phyloP scores from a whole-genome alignment of 2,329 filamentous ascomycete genomes.

The Scolecobasidium constrictum region DNA sequence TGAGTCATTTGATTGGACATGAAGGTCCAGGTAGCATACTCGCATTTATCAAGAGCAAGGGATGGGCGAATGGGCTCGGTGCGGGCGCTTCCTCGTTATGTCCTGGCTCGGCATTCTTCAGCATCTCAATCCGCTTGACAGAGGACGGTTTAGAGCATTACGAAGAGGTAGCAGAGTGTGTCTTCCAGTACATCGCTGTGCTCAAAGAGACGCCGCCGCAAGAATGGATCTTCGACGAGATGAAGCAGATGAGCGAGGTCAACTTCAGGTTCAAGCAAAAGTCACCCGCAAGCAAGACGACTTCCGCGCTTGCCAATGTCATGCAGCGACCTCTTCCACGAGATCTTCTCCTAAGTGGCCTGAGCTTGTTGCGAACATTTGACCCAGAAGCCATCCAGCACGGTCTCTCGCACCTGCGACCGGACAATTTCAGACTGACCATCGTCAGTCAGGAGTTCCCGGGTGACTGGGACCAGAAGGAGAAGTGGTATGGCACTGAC shows the following conservation, averaged over 20 bases:
- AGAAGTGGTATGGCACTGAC: slow-evolving; percentile 97
- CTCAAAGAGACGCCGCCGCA: slow-evolving; percentile 70
- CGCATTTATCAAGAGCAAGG: slow-evolving; percentile 79
- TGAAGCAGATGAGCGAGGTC: slow-evolving; percentile 80
- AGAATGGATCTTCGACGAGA: slow-evolving; percentile 89
- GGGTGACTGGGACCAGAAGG: slow-evolving; percentile 74
- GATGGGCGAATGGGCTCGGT: slow-evolving; percentile 76
- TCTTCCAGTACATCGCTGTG: slow-evolving; percentile 88
- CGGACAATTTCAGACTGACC: slow-evolving; percentile 81
- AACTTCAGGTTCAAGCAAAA: slow-evolving; percentile 95
- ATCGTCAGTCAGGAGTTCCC: slow-evolving; percentile 77
- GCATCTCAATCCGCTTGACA: slow-evolving; percentile 67
- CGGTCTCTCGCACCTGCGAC: slow-evolving; percentile 61
- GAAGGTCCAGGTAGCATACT: slow-evolving; percentile 89
- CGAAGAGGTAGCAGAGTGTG: slow-evolving; percentile 66
- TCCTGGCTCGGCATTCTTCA: slow-evolving; percentile 71
- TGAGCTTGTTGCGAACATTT: slow-evolving; percentile 67
- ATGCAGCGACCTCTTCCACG: slow-evolving; percentile 82
- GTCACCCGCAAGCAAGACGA: slow-evolving; percentile 78
- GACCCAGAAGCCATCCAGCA: slow-evolving; percentile 65
- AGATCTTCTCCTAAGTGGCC: slow-evolving; percentile 77
- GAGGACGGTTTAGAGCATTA: slow-evolving; percentile 78
- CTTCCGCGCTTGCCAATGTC: slow-evolving; percentile 68
- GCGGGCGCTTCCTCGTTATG: slow-evolving; percentile 68
- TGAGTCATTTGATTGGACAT: slow-evolving; percentile 82